These are phyloP conservation scores for Pyricularia pennisetigena DNA, from an alignment of 2,329 filamentous ascomycete species.

Conservation along the genomic window DNA sequence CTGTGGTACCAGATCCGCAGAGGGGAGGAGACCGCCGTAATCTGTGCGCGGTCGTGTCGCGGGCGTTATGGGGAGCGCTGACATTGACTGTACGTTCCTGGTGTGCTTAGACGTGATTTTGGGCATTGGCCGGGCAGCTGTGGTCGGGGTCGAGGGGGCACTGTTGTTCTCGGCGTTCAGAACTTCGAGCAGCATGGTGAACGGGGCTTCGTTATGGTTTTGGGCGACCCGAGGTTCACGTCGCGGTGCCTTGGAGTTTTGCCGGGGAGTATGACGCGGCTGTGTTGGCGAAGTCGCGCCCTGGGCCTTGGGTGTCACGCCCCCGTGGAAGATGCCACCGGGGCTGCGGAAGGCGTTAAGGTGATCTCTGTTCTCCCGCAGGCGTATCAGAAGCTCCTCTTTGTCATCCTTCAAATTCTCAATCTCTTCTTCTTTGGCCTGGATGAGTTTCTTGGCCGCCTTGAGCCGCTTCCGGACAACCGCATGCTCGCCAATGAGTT, in stretches of 20 bases:
- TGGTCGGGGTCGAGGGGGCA: slow-evolving; percentile 60
- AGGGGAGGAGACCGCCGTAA: slow-evolving; percentile 47
- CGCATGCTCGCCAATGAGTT: slow-evolving; percentile 56
- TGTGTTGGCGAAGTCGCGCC: slow-evolving; percentile 33
- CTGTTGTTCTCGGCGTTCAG: slow-evolving; percentile 69
- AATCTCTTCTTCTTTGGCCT: slow-evolving; percentile 67
- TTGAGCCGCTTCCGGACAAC: slow-evolving; percentile 54
- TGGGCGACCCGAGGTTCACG: slow-evolving; percentile 21
- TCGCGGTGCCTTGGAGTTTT: neutral
- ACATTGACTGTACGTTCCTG: slow-evolving; percentile 72
- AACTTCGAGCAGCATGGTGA: slow-evolving; percentile 74
- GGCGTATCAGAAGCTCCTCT: slow-evolving; percentile 67
- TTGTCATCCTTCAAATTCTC: slow-evolving; percentile 65
- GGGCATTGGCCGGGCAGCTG: slow-evolving; percentile 31
- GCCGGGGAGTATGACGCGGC: slow-evolving; percentile 38
- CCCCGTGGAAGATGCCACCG: slow-evolving; percentile 54
- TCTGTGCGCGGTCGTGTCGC: slow-evolving; percentile 39
- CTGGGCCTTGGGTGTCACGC: slow-evolving; percentile 48
- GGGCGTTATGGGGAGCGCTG: slow-evolving; percentile 74
- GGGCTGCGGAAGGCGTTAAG: slow-evolving; percentile 71
- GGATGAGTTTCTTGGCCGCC: slow-evolving; percentile 68
- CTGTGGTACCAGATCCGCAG: slow-evolving; percentile 51
- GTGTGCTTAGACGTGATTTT: slow-evolving; percentile 53
- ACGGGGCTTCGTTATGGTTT: slow-evolving; percentile 50
- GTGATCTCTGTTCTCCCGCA: slow-evolving; percentile 83